Evolutionary conservation across 495 filamentous ascomycete species (phyloP), one percentile per base, ranked within the genome.

Genomic region (Daldinia loculata): DNA sequence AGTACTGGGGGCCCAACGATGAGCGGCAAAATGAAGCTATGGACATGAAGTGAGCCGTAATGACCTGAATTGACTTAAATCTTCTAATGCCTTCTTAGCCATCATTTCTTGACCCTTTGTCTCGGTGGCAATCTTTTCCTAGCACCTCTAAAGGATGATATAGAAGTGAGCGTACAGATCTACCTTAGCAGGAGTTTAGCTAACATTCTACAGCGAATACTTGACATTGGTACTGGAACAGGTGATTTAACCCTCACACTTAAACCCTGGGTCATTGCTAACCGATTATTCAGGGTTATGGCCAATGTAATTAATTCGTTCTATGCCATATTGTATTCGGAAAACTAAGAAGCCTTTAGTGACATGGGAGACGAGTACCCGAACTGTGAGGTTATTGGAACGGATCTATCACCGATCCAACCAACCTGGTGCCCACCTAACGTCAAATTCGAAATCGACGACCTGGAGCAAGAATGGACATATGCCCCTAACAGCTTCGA

Each of bases 141-240:
- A 3, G 84, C 91, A 0, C 91, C 91, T 6, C 79, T 93, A 15
- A 81, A 77, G 22, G 53, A 76, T 9, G 77, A 84, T n/a, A 62
- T 72, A 24, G 4, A 68, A 65, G 70, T 72, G 52, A 26, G 70
- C 14, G 7, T 12, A 26, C 15, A 22, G 0, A 60, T 34, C 29
- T 14, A 9, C 27, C n/a, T 32, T 32, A 41, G 1, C 11, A 51
- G n/a, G 30, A 14, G 11, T 15, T n/a, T 36, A 14, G 38, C 55
- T 67, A 22, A 72, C 41, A 1, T 17, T 34, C 82, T 85, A 1
- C 83, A 90, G 61, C 86, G 86, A 61, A 85, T 90, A 22, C 80
- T 92, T 9, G 91, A 93, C 69, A 72, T 92, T 39, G 91, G 91
- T 48, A 92, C 90, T 0, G 91, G 90, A 5, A 83, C 81, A 60